Base-by-base conservation (phyloP, 768 basidiomycete genomes). In the Termitomyces eurrhizus region DNA sequence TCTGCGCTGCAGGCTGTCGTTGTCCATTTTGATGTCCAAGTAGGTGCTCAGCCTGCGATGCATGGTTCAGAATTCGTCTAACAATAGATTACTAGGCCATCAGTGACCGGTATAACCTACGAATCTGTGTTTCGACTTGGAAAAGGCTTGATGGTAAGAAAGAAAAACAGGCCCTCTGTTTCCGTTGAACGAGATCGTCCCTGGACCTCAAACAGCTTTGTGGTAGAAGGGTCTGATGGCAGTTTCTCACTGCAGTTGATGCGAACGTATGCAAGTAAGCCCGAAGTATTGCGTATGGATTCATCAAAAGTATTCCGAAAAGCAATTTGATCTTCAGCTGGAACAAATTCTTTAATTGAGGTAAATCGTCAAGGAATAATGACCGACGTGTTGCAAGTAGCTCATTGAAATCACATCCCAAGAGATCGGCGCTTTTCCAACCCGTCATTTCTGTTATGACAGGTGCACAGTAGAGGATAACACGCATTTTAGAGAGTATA, bases 21-120 rank as follows among this genome's bases (percentile, higher is more conserved):
- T 94, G 74, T 95, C 93, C 58, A 88, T 77, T 72, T 93, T 95
- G 53, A 96, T 82, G 68, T 96, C 94, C 39, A 97, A 67, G 65
- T 87, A 84, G 0, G 86, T 84, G 63, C 88, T 83, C 35, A 90
- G 73, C 82, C 90, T 91, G 58, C 48, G 55, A 57, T 37, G 4
- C 21, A 32, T 29, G 33, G 33, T 36, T 60, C 18, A 56, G 36
- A 56, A 24, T 35, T 29, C 42, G 6, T 24, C 36, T 36, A 37
- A 49, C 16, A 36, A 29, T 18, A 29, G 6, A 26, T 49, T 21
- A 13, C 21, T 16, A 24, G 18, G 42, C 45, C 35, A 11, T 48
- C 16, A 37, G 48, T 36, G 45, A 24, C 57, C 61, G 82, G 58
- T 69, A 87, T 88, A 86, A 84, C 50, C 85, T 70, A 88, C 89